These are phyloP conservation scores for Mycosphaerella sp. DNA, from an alignment of 2,329 filamentous ascomycete species.

Conservation along the genomic window DNA sequence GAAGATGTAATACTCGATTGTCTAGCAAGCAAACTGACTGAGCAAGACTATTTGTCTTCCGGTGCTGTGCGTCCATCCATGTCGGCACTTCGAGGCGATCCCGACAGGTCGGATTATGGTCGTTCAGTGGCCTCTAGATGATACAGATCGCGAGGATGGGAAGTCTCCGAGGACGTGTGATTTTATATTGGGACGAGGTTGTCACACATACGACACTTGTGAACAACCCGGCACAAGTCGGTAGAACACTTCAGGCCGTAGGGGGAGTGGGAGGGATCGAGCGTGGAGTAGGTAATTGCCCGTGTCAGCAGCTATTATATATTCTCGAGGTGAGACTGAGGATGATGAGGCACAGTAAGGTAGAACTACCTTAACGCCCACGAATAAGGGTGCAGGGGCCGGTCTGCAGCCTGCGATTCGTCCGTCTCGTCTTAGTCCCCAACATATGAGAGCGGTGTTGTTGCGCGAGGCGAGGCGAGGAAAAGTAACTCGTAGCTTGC, in stretches of 20 bases:
- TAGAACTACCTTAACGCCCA: slow-evolving; percentile 9
- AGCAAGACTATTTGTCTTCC: slow-evolving; percentile 15
- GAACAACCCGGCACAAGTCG: not conserved
- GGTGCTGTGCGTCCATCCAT: slow-evolving; percentile 17
- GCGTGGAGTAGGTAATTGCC: not conserved
- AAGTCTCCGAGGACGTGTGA: not conserved
- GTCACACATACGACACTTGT: not conserved
- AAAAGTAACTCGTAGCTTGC: slow-evolving; percentile 15
- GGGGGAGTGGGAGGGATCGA: slow-evolving; percentile 13
- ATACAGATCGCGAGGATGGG: slow-evolving; percentile 11
- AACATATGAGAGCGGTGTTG: slow-evolving; percentile 3
- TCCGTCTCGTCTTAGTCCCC: slow-evolving; percentile 7
- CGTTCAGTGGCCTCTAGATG: slow-evolving; percentile 11
- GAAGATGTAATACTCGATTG: not conserved
- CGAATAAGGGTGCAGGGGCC: slow-evolving; percentile 19
- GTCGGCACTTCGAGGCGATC: slow-evolving; percentile 11
- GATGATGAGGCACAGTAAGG: slow-evolving; percentile 9
- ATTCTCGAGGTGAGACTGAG: not conserved
- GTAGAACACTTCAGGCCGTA: slow-evolving; percentile 14
- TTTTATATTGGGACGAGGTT: not conserved
- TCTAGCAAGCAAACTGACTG: slow-evolving; percentile 15
- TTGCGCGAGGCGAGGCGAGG: not conserved
- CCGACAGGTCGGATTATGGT: slow-evolving; percentile 11
- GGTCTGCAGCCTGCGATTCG: slow-evolving; percentile 19
- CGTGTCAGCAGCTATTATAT: no score